Base-by-base conservation (phyloP, 2,329 filamentous ascomycete species). In the Cadophora gregata region DNA sequence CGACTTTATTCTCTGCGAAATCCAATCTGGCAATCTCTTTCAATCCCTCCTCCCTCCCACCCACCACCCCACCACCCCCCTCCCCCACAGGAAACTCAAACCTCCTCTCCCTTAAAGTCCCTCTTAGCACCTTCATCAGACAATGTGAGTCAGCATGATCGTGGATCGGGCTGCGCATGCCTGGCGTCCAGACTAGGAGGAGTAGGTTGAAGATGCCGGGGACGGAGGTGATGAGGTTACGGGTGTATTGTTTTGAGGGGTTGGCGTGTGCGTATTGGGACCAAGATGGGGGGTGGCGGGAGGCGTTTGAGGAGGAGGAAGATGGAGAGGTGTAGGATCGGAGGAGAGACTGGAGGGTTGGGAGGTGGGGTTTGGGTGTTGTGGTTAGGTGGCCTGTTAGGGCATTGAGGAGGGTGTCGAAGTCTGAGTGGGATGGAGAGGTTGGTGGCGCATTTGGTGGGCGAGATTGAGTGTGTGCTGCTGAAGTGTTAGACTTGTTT, bases 71-170 rank as follows among this genome's bases (percentile, higher is more conserved):
- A 10, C 16, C n/a, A 24, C 24, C n/a, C 3, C 29, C 19, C 27
- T 33, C 10, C 45, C 4, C 38, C n/a, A 21, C 38, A 3, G 68
- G 69, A 12, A 67, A 65, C 14, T 56, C 59, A 78, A 92, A 97
- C 68, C 92, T 86, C 31, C 90, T 93, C 81, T 97, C 94, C 72
- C 88, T 91, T 68, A 97, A 81, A 69, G 83, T 84, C 45, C 93
- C 93, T 72, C 87, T 88, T 69, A 97, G 84, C 70, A 97, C 88
- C 83, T 92, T 97, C 93, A 97, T 97, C 73, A 97, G 83, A 79
- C 94, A 97, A 78, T 97, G 94, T 47, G 93, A 92, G 69, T 95
- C 92, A 76, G 90, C 90, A 79, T 93, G 91, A 78, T 97, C 94
- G 77, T 97, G 94, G 76, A 97, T 93, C 12, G 91, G 90, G 74